phyloP scores from a whole-genome alignment of 305 asterid species.

The Fraxinus sp. region DNA sequence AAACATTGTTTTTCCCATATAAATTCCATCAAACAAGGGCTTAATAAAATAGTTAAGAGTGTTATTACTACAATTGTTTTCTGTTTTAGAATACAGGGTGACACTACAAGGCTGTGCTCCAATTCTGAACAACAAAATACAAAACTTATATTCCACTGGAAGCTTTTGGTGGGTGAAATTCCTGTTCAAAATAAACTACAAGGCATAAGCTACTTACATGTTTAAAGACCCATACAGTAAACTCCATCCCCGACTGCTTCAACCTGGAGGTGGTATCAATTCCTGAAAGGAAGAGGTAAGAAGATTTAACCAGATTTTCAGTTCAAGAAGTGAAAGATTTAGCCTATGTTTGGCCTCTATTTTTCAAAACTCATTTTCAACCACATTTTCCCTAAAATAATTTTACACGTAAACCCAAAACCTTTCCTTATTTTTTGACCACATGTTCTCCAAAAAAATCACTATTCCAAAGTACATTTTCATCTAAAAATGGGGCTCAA shows the following conservation, averaged over 20 bases:
- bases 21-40: background rate
- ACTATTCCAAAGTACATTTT: no score
- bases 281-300: slow-evolving; percentile 48
- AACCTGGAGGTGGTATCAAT: slow-evolving; percentile 80
- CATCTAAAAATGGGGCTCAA: no score
- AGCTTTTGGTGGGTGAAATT: slow-evolving; percentile 15
- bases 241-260: slow-evolving; percentile 98
- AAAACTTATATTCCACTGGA: background rate
- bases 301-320: slow-evolving; percentile 23
- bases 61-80: slow-evolving; percentile 17
- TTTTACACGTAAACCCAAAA: no score
- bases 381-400: no score
- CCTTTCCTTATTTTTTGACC: no score
- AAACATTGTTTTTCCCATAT: no score
- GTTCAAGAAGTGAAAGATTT: slow-evolving; percentile 14
- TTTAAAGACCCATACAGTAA: slow-evolving; percentile 97
- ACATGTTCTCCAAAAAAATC: no score
- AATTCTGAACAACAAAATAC: background rate
- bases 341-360: no score
- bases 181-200: slow-evolving; percentile 14
- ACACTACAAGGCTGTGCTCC: slow-evolving; percentile 2
- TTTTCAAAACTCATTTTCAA: no score
- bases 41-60: background rate
- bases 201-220: slow-evolving; percentile 60
- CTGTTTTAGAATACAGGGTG: background rate